Percentiles rank a stretch among this genome's conserved stretches.
phyloP scores from a whole-genome alignment of 768 basidiomycete genomes.

The Psilocybe tampanensis region DNA sequence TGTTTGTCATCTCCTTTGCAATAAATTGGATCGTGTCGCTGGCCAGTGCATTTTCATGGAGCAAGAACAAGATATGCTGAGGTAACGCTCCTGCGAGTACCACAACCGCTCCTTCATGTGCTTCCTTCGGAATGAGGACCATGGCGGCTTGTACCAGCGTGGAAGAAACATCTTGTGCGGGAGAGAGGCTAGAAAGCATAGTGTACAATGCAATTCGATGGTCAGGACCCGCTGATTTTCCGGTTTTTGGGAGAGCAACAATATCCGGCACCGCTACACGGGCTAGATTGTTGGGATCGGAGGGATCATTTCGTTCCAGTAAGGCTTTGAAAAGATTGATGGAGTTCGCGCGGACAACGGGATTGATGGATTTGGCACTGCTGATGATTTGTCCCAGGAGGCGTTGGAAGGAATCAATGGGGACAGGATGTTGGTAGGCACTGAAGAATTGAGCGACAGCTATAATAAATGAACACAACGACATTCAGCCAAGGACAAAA shows the following conservation, averaged over 20 bases:
- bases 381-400: slow-evolving; percentile 62
- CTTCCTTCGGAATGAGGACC: slow-evolving; percentile 67
- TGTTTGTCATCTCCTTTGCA: slow-evolving; percentile 69
- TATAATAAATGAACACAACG: slow-evolving; percentile 20
- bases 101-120: slow-evolving; percentile 64
- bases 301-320: slow-evolving; percentile 35
- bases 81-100: slow-evolving; percentile 58
- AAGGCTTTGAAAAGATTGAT: slow-evolving; percentile 56
- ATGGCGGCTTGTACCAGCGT: slow-evolving; percentile 47
- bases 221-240: slow-evolving; percentile 87
- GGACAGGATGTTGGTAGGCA: slow-evolving; percentile 53
- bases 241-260: slow-evolving; percentile 71
- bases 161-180: slow-evolving; percentile 43
- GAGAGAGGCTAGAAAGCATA: slow-evolving; percentile 63
- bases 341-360: slow-evolving; percentile 57
- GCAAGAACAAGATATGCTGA: slow-evolving; percentile 57
- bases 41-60: slow-evolving; percentile 47
- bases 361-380: slow-evolving; percentile 75
- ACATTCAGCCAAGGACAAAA: slow-evolving; percentile 1
- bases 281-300: slow-evolving; percentile 38
- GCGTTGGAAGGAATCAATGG: slow-evolving; percentile 49
- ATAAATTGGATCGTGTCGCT: slow-evolving; percentile 50
- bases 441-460: slow-evolving; percentile 62
- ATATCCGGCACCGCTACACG: slow-evolving; percentile 62
- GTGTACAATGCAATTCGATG: slow-evolving; percentile 82